These are phyloP conservation scores for Wickerhamia fluorescens DNA, from an alignment of 805 yeast genomes.

Conservation along the genomic window DNA sequence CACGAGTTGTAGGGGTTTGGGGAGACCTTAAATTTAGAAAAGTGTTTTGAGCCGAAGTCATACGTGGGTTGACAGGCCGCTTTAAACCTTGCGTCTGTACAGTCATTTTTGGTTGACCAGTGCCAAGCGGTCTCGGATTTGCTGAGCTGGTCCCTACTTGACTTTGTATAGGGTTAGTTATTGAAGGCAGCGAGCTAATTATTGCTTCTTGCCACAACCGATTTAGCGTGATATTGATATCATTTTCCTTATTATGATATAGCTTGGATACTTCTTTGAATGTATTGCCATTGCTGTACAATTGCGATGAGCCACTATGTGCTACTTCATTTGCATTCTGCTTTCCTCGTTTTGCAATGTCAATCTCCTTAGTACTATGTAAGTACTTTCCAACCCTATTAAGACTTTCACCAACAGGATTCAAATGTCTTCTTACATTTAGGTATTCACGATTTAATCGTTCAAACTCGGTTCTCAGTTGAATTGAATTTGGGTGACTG, in stretches of 20 bases:
- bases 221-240: constrained; percentile 17
- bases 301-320: constrained; percentile 1
- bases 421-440: constrained; percentile 58
- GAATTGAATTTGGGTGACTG: constrained; percentile 42
- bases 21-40: constrained; percentile 10
- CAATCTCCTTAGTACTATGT: constrained; percentile 13
- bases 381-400: constrained; percentile 36
- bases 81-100: constrained; percentile 1
- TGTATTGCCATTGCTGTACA: constrained; percentile 16
- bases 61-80: constrained; percentile 14
- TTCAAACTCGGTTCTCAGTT: constrained; percentile 70
- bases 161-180: too few species aligned
- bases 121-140: constrained; percentile 5
- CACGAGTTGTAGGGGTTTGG: constrained; percentile 28
- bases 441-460: constrained; percentile 67
- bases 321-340: constrained; percentile 3
- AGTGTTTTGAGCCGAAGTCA: constrained; percentile 9
- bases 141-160: too few species aligned
- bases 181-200: constrained; percentile 3
- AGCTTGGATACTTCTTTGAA: constrained; percentile 28
- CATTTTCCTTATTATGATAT: constrained; percentile 26
- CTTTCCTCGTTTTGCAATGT: constrained; percentile 15
- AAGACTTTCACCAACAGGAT: constrained; percentile 63
- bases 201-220: constrained; percentile 36
- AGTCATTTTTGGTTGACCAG: not conserved